phyloP scores from a whole-genome alignment of 2,329 filamentous ascomycete genomes.

The Alternaria sp. region DNA sequence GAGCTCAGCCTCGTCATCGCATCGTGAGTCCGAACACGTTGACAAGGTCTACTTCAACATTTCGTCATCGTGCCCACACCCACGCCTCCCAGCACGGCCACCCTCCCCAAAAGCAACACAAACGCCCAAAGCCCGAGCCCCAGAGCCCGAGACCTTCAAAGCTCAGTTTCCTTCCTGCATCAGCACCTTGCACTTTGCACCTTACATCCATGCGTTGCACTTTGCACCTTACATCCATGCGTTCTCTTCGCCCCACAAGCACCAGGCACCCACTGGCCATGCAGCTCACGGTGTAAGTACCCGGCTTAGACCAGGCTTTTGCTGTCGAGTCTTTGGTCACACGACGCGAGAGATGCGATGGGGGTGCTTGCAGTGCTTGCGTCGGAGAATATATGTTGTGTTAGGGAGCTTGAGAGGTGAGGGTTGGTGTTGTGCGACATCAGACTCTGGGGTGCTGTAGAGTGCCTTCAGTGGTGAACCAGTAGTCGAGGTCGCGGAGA shows the following conservation, averaged over 20 bases:
- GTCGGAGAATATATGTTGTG: background rate
- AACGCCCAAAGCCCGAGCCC: background rate
- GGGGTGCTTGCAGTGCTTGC: background rate
- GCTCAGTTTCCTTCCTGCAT: background rate
- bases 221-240: background rate
- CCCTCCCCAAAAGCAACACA: background rate
- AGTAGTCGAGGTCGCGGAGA: too few species aligned
- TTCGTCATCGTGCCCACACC: background rate
- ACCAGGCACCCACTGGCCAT: background rate
- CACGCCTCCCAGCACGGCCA: background rate
- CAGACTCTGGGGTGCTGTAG: too few species aligned
- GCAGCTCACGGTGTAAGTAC: background rate
- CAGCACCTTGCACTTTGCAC: background rate
- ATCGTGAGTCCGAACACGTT: too few species aligned
- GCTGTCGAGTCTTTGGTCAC: background rate
- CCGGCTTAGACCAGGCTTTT: background rate
- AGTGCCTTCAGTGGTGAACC: too few species aligned
- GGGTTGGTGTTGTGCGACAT: too few species aligned
- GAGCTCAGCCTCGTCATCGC: background rate
- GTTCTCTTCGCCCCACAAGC: background rate
- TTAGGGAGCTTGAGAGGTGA: background rate
- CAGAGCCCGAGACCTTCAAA: background rate
- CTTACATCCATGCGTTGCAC: background rate
- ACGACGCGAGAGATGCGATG: background rate
- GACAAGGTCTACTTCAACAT: background rate